These are phyloP conservation scores for Nannizziopsis barbatae DNA, from an alignment of 2,329 filamentous ascomycete species.

Conservation along the genomic window DNA sequence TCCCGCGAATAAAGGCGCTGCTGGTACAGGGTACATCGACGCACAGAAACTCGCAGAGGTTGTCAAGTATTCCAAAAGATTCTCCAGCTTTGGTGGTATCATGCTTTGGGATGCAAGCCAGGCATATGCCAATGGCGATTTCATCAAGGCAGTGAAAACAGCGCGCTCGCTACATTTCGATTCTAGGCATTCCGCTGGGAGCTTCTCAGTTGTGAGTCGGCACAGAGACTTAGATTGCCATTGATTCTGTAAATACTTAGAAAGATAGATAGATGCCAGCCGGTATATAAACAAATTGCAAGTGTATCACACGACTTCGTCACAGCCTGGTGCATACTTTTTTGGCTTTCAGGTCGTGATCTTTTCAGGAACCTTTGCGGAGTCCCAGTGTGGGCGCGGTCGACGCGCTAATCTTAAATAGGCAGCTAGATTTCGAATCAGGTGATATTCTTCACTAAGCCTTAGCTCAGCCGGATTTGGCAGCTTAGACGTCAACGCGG, in stretches of 20 bases:
- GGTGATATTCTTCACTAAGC: too few relatives aligned
- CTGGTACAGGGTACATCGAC: slow-evolving; percentile 46
- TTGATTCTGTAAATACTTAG: not conserved
- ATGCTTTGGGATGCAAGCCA: slow-evolving; percentile 61
- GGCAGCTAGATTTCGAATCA: too few relatives aligned
- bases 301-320: too few relatives aligned
- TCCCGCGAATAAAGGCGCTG: slow-evolving; percentile 44
- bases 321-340: too few relatives aligned
- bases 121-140: slow-evolving; percentile 48
- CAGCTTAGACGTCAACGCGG: too few relatives aligned
- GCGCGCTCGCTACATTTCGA: slow-evolving; percentile 19
- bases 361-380: too few relatives aligned
- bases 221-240: not conserved
- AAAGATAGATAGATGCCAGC: too few relatives aligned
- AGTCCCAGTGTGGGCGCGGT: too few relatives aligned
- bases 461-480: too few relatives aligned
- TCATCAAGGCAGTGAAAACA: slow-evolving; percentile 38
- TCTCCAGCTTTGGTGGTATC: slow-evolving; percentile 52
- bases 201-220: not conserved
- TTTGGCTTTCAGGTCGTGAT: too few relatives aligned
- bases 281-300: too few relatives aligned
- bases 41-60: slow-evolving; percentile 40
- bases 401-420: too few relatives aligned
- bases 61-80: slow-evolving; percentile 45
- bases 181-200: not conserved